phyloP scores from a whole-genome alignment of 1,284 basidiomycete genomes.

The Puccinia triticina region DNA sequence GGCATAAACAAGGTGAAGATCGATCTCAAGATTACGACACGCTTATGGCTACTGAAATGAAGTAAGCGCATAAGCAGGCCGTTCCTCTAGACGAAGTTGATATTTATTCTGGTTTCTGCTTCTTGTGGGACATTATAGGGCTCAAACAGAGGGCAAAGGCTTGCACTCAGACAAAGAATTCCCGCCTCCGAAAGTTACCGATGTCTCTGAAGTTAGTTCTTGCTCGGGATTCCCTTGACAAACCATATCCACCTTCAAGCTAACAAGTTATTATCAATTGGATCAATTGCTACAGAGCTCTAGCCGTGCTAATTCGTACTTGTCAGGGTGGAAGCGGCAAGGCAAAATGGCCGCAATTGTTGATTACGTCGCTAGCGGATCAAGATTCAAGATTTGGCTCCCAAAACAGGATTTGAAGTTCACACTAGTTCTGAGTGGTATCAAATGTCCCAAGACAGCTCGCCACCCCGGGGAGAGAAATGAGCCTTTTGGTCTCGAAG shows the following conservation, averaged over 20 bases:
- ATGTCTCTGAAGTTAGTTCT: slow-evolving; percentile 77
- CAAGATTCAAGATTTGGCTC: slow-evolving; percentile 86
- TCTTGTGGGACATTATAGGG: slow-evolving; percentile 58
- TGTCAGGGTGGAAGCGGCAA: slow-evolving; percentile 86
- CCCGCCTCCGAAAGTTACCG: slow-evolving; percentile 70
- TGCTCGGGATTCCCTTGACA: slow-evolving; percentile 55
- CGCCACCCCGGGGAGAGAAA: slow-evolving; percentile 77
- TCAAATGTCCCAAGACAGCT: slow-evolving; percentile 62
- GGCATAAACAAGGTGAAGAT: slow-evolving; percentile 89
- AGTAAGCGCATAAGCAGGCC: slow-evolving; percentile 65
- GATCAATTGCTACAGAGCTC: slow-evolving; percentile 65
- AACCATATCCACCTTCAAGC: not conserved
- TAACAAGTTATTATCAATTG: not conserved
- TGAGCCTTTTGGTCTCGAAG: slow-evolving; percentile 85
- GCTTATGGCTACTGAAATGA: slow-evolving; percentile 88
- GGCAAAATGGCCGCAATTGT: slow-evolving; percentile 82
- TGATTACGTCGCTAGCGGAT: slow-evolving; percentile 89
- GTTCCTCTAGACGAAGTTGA: not conserved
- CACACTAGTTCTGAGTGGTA: slow-evolving; percentile 59
- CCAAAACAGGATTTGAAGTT: slow-evolving; percentile 66
- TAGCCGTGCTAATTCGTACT: slow-evolving; percentile 75
- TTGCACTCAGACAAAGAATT: slow-evolving; percentile 91
- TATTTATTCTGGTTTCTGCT: slow-evolving; percentile 61
- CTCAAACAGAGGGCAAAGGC: slow-evolving; percentile 76
- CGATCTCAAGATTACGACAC: slow-evolving; percentile 92